Base-by-base conservation (phyloP, 164 flowering plant genomes). In the Brasenia schreberi region DNA sequence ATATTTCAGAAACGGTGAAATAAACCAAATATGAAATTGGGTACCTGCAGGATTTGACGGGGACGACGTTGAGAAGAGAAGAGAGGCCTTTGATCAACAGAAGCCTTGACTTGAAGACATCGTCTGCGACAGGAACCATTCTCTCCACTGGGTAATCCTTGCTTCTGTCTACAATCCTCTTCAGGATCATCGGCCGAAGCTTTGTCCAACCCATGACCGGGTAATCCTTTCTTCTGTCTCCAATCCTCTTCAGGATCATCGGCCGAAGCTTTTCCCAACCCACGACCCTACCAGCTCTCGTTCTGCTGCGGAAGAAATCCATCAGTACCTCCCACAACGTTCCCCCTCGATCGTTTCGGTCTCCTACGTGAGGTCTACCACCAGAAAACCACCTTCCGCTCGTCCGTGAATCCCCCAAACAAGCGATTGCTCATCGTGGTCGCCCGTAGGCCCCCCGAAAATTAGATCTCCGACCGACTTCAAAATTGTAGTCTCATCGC, bases 11-110 rank as follows among this genome's bases (percentile, higher is more conserved):
- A 23, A 23, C 27, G 27, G 27, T 23, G 27, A 23, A 23, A 23
- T 23, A 23, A 23, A 23, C 27, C 1, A 23, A 23, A 23, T 23
- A 23, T 45, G 53, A 4, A 12, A 12, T 7, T 7, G 53, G 87
- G 79, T 79, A 94, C 98, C 84, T 91, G 92, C 97, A 94, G 19
- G 92, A 72, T 68, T 81, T 63, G 68, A 85, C 67, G 5, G 97
- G 92, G 23, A 87, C 65, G 9, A 63, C 58, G 68, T 77, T 78
- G 69, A 94, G 75, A 67, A 91, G 93, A 11, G 78, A 19, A 19
- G 92, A 81, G 42, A 91, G 82, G 43, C 96, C 96, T 58, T 77
- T 79, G 17, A 81, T 71, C 59, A 94, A 84, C 49, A 63, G 33
- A 9, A 64, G 66, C 71, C 96, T 77, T 5, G 87, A 80, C 18